A percentile compares a stretch with the other conserved stretches of the same genome.
Conservation (phyloP, 306 rosid genomes). For the Gillenia trifoliata region DNA sequence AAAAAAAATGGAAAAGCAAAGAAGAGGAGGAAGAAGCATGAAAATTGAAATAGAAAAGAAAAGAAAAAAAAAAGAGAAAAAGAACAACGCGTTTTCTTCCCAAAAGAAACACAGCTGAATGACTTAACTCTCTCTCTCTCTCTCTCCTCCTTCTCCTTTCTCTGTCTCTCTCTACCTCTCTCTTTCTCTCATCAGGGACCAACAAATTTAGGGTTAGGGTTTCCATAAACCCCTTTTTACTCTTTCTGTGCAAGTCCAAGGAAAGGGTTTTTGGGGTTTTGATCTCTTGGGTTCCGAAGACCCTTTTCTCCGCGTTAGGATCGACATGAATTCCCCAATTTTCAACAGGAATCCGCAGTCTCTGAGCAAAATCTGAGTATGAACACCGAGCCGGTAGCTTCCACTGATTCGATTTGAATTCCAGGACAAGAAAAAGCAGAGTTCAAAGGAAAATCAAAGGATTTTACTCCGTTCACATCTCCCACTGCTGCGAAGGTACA, state of each 20-base stretch:
- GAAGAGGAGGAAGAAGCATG: not conserved
- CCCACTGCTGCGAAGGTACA: conserved; percentile 39
- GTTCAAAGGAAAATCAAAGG: not conserved
- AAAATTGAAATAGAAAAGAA: not conserved
- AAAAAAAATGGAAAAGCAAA: not conserved
- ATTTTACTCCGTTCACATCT: not conserved
- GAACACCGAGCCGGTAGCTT: conserved; percentile 20
- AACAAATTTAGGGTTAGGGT: conserved; percentile 62
- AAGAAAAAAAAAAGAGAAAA: not conserved
- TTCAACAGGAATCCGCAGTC: conserved; percentile 62
- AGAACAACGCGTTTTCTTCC: conserved; percentile 63
- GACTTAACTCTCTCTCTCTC: conserved; percentile 24
- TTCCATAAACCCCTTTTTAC: conserved; percentile 32
- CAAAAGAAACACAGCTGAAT: conserved; percentile 38
- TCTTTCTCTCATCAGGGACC: conserved; percentile 6
- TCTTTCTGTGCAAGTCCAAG: conserved; percentile 20
- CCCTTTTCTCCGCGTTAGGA: conserved; percentile 38
- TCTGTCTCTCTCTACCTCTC: not conserved
- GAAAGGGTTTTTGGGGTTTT: conserved; percentile 17
- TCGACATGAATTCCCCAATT: conserved; percentile 28
- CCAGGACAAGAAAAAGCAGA: not conserved
- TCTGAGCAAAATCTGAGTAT: conserved; percentile 47
- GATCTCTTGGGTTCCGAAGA: conserved; percentile 15
- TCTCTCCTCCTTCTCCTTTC: not conserved
- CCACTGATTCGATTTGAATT: conserved; percentile 16